Evolutionary conservation across 306 rosid species (phyloP).

Genomic region (Vigna angularis): DNA sequence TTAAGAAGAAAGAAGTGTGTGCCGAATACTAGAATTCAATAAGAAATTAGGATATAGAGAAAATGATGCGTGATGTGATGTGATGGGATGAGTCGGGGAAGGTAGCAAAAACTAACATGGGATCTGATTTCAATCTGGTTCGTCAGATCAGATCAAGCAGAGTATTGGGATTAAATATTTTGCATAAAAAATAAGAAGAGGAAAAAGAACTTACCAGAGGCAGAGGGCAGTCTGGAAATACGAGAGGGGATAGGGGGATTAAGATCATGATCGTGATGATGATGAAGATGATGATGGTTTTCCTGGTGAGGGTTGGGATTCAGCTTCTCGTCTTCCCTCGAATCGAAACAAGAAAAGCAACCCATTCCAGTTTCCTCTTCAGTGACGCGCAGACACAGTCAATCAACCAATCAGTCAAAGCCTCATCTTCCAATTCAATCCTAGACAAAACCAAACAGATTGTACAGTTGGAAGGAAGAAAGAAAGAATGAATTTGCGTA

Average conservation of each 20-base stretch:
- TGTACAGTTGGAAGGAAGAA: not conserved
- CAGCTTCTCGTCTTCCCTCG: constrained; percentile 87
- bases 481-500: not conserved
- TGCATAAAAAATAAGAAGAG: not conserved
- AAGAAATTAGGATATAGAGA: not conserved
- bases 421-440: not conserved
- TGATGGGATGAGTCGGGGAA: not conserved
- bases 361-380: constrained; percentile 55
- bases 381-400: not conserved
- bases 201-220: constrained; percentile 54
- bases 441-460: not conserved
- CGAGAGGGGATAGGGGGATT: constrained; percentile 41
- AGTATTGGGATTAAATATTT: not conserved
- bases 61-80: not conserved
- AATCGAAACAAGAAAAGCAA: constrained; percentile 93
- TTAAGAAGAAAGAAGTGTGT: not conserved
- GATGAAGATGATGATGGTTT: constrained; percentile 51
- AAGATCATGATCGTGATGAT: constrained; percentile 45
- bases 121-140: constrained; percentile 17
- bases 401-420: constrained; percentile 29
- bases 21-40: not conserved
- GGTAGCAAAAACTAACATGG: not conserved
- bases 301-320: constrained; percentile 75
- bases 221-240: constrained; percentile 79
- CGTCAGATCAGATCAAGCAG: constrained; percentile 56